phyloP scores from a whole-genome alignment of 2,329 filamentous ascomycete species.

The Aspergillus fischeri region DNA sequence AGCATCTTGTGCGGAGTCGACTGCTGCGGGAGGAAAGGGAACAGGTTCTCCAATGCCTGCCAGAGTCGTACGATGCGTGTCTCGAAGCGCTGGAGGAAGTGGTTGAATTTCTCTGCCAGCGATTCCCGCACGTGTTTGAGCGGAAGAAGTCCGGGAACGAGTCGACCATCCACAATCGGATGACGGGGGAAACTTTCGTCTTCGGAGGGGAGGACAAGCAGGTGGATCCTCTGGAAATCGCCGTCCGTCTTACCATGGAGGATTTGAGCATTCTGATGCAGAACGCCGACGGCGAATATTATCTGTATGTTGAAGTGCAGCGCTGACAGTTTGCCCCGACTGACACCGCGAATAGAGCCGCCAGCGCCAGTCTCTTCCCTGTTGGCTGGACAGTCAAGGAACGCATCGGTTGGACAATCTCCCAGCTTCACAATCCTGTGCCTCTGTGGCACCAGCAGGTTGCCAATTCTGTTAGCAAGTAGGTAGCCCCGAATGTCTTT shows the following conservation, averaged over 20 bases:
- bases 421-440: slow-evolving; percentile 45
- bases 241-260: slow-evolving; percentile 49
- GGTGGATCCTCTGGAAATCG: slow-evolving; percentile 47
- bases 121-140: slow-evolving; percentile 44
- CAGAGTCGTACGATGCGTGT: slow-evolving; percentile 44
- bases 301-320: slow-evolving; percentile 35
- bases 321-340: not conserved
- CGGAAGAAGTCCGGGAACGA: slow-evolving; percentile 22
- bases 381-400: slow-evolving; percentile 49
- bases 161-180: slow-evolving; percentile 39
- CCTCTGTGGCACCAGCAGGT: slow-evolving; percentile 49
- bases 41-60: slow-evolving; percentile 45
- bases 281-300: slow-evolving; percentile 45
- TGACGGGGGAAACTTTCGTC: slow-evolving; percentile 42
- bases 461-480: slow-evolving; percentile 42
- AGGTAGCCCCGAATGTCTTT: slow-evolving; percentile 7
- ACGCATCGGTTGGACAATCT: slow-evolving; percentile 48
- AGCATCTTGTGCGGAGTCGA: slow-evolving; percentile 39
- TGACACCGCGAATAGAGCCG: slow-evolving; percentile 32
- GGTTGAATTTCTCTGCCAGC: slow-evolving; percentile 41
- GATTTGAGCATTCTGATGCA: slow-evolving; percentile 49
- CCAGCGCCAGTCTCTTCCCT: slow-evolving; percentile 51
- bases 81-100: slow-evolving; percentile 47
- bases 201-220: slow-evolving; percentile 32
- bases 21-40: slow-evolving; percentile 37